These are phyloP conservation scores for Blastocystis sp. DNA, from an alignment of 352 stramenopile genomes.

Conservation along the genomic window DNA sequence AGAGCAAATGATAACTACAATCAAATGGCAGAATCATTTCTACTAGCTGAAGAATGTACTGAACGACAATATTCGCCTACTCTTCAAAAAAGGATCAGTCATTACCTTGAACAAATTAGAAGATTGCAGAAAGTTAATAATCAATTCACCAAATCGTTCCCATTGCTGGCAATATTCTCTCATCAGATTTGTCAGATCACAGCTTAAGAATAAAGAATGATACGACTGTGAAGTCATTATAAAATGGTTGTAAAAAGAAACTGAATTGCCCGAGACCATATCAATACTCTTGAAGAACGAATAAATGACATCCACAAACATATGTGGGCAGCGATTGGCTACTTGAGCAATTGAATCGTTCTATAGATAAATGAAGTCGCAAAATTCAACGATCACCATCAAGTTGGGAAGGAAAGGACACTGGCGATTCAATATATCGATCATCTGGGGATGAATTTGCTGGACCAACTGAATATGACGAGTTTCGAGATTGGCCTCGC, in stretches of 20 bases:
- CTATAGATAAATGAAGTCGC: neutral
- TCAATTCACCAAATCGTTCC: neutral
- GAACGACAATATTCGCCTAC: neutral
- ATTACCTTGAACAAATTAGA: neutral
- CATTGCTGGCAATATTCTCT: neutral
- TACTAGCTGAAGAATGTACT: neutral
- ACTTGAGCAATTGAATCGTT: neutral
- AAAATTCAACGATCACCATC: neutral
- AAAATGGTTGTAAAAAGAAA: neutral
- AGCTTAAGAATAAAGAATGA: neutral
- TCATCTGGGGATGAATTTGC: neutral
- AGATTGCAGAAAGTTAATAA: neutral
- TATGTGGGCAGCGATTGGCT: neutral
- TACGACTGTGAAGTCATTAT: neutral
- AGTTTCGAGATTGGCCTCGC: neutral
- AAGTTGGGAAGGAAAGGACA: conserved; percentile 23
- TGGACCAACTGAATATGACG: neutral
- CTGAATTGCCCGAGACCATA: neutral
- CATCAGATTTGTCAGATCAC: neutral
- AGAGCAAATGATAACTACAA: neutral
- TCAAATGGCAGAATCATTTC: neutral
- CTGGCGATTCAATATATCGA: neutral
- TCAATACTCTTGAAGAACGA: neutral
- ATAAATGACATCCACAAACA: neutral
- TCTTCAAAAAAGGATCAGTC: neutral